Percentiles rank a stretch among this genome's conserved stretches.
phyloP scores from a whole-genome alignment of 768 basidiomycete species.

The Podaxis pistillaris region DNA sequence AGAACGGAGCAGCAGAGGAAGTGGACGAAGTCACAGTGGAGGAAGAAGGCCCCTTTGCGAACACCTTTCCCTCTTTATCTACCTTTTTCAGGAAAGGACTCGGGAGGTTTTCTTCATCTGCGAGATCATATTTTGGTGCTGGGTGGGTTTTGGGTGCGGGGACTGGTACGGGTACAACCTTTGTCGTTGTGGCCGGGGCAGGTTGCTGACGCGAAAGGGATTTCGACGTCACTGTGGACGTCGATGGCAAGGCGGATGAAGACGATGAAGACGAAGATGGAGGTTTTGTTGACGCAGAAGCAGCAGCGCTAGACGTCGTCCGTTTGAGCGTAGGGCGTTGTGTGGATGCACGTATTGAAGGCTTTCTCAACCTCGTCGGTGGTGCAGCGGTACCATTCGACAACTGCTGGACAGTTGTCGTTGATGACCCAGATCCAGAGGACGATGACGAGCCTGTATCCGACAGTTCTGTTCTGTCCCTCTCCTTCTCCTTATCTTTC shows the following conservation, averaged over 20 bases:
- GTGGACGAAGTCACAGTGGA: neutral
- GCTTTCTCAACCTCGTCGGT: conserved; percentile 13
- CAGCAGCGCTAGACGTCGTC: conserved; percentile 17
- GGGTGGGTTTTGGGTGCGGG: conserved; percentile 22
- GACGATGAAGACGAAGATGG: conserved; percentile 6
- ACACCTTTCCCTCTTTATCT: conserved; percentile 1
- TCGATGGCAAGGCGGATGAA: conserved; percentile 17
- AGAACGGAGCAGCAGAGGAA: neutral
- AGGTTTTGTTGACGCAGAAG: conserved; percentile 14
- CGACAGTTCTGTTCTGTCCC: conserved; percentile 14
- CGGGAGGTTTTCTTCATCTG: conserved; percentile 82
- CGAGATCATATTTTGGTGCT: conserved; percentile 59
- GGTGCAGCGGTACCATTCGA: neutral
- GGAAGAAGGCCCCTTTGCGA: neutral
- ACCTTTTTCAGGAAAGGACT: conserved; percentile 74
- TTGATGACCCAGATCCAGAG: conserved; percentile 13
- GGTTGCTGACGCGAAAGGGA: conserved; percentile 15
- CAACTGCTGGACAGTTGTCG: conserved; percentile 3
- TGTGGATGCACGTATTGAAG: conserved; percentile 47
- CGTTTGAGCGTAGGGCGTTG: conserved; percentile 26
- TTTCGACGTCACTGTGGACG: conserved; percentile 16
- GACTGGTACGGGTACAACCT: conserved; percentile 22
- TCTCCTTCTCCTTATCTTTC: conserved; percentile 21
- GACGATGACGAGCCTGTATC: conserved; percentile 14
- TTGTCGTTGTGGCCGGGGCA: neutral